phyloP scores from a whole-genome alignment of 495 filamentous ascomycete genomes.

The Aspergillus wentii region DNA sequence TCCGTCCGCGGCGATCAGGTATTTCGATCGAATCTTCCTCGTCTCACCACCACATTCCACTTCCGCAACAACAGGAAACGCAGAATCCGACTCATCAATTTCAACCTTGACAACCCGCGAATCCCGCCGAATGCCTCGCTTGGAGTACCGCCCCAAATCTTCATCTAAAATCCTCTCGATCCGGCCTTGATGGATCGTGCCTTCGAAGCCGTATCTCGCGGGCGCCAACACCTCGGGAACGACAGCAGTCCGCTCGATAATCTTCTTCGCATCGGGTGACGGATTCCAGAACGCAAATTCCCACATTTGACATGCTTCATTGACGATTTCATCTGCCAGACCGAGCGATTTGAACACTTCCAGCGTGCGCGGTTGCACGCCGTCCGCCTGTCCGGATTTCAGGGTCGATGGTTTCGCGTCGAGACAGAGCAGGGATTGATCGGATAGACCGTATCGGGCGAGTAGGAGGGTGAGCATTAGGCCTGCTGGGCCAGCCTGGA shows the following conservation, averaged over 20 bases:
- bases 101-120: slow-evolving; percentile 3
- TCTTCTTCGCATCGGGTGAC: slow-evolving; percentile 12
- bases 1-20: slow-evolving; percentile 26
- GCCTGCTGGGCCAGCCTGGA: slow-evolving; percentile 26
- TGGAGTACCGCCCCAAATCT: slow-evolving; percentile 14
- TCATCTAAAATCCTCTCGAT: slow-evolving; percentile 24
- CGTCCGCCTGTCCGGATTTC: slow-evolving; percentile 51
- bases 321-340: slow-evolving; percentile 46
- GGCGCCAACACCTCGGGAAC: slow-evolving; percentile 23
- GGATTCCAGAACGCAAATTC: slow-evolving; percentile 28
- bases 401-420: slow-evolving; percentile 20
- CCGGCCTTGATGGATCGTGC: slow-evolving; percentile 27
- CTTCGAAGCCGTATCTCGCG: slow-evolving; percentile 22
- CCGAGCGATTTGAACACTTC: slow-evolving; percentile 70
- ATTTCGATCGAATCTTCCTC: slow-evolving; percentile 14
- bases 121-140: slow-evolving; percentile 4
- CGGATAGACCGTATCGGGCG: slow-evolving; percentile 26
- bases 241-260: slow-evolving; percentile 25
- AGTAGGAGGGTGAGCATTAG: slow-evolving; percentile 27
- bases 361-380: slow-evolving; percentile 48
- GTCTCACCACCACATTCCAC: slow-evolving; percentile 1
- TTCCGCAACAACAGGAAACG: slow-evolving; percentile 1
- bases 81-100: slow-evolving; percentile 5
- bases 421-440: slow-evolving; percentile 22
- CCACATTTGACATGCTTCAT: slow-evolving; percentile 49